phyloP scores from a whole-genome alignment of 2,329 filamentous ascomycete species.

The Colletotrichum truncatum region DNA sequence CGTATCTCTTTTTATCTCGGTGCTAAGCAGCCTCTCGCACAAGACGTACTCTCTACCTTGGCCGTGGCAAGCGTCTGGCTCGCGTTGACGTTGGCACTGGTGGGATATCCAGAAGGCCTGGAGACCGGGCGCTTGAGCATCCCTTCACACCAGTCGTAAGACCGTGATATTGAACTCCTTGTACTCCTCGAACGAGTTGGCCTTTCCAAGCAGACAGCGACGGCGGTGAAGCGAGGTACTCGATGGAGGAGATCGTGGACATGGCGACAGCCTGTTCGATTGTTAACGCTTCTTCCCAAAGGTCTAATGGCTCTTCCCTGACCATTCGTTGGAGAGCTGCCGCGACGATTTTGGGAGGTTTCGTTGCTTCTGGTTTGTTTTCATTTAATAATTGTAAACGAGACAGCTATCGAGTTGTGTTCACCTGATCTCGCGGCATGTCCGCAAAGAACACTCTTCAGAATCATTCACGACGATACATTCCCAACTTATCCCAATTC shows the following conservation, averaged over 20 bases:
- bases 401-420: too few species aligned
- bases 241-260: background rate
- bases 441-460: too few species aligned
- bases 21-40: conserved; percentile 68
- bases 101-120: conserved; percentile 50
- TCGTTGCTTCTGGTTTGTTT: too few species aligned
- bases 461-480: too few species aligned
- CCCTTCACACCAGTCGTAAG: background rate
- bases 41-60: conserved; percentile 62
- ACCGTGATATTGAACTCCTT: background rate
- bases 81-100: conserved; percentile 62
- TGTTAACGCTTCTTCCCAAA: background rate
- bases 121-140: background rate
- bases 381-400: too few species aligned
- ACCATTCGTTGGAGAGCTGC: background rate
- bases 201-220: background rate
- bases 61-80: conserved; percentile 65
- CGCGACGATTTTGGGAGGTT: background rate
- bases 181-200: background rate
- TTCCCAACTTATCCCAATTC: too few species aligned
- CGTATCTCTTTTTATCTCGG: conserved; percentile 64
- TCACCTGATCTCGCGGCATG: too few species aligned
- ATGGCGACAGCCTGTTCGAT: background rate
- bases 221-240: background rate
- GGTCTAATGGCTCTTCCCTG: too few species aligned